Base-by-base conservation (phyloP, 2,329 filamentous ascomycete genomes). In the Colletotrichum ledebouriae region DNA sequence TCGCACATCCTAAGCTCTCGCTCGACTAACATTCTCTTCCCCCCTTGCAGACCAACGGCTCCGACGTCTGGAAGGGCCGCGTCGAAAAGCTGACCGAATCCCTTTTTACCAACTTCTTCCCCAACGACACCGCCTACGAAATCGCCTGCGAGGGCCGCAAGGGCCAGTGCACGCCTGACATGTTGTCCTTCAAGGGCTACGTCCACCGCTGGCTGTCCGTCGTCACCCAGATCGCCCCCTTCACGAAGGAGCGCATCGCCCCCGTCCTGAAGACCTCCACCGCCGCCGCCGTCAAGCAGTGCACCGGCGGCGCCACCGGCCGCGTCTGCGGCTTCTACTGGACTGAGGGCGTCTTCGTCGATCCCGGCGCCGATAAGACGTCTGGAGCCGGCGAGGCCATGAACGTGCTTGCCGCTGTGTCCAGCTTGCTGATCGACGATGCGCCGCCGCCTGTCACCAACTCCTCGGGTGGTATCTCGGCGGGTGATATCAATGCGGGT, bases 111-210 rank as follows among this genome's bases (percentile, higher is more conserved):
- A 78, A 82, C 69, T 89, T 89, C 78, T 88, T 88, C 79, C 82
- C 82, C 47, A 78, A 87, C 13, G 84, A 84, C 47, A 82, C 91
- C 71, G 88, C 92, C 72, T 88, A 81, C 63, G 92, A 95, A 77
- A 79, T 87, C 3, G 82, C 88, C 12, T 95, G 92, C 79, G 91
- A 94, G 72, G 73, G 75, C 39, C 73, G 76, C 33, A 79, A 83
- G 3, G 79, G 75, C 22, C 84, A 80, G 20, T 95, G 93, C 81
- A 90, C 90, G 66, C 83, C 86, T 55, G 93, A 95, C 73, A 92
- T 94, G 83, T 78, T 87, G 68, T 87, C 88, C 2, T 94, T 91
- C 85, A 93, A 93, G 78, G 90, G 90, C 44, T 89, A 90, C 66
- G 81, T 92, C 17, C 84, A 89, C 72, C 86, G 89, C 46, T 92